Conservation (phyloP, 345 rosid species). For the Jatropha curcas region DNA sequence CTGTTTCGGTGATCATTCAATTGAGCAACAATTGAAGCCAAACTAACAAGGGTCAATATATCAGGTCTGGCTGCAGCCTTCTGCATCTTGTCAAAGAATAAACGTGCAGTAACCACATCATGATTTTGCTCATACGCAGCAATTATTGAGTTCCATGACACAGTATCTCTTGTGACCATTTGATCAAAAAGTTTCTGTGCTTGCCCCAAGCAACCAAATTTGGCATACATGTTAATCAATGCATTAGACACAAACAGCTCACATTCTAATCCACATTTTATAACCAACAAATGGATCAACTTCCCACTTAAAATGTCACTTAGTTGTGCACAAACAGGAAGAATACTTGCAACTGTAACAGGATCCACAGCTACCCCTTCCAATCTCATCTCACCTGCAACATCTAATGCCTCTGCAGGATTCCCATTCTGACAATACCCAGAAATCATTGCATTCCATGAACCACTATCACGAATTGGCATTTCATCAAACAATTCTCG, state of each 20-base stretch:
- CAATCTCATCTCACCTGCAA: conserved; percentile 63
- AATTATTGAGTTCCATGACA: conserved; percentile 88
- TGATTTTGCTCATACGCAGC: conserved; percentile 62
- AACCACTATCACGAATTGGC: conserved; percentile 53
- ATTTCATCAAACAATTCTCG: conserved; percentile 55
- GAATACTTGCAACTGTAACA: conserved; percentile 65
- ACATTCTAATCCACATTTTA: conserved; percentile 46
- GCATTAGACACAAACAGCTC: conserved; percentile 67
- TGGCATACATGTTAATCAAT: conserved; percentile 80
- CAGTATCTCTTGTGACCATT: conserved; percentile 51
- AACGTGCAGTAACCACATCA: conserved; percentile 55
- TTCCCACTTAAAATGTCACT: conserved; percentile 60
- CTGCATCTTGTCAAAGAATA: conserved; percentile 63
- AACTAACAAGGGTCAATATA: conserved; percentile 63
- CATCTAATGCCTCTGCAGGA: conserved; percentile 55
- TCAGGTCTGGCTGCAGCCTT: conserved; percentile 54
- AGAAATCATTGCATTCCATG: conserved; percentile 88
- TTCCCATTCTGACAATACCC: conserved; percentile 69
- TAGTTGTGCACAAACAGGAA: conserved; percentile 69
- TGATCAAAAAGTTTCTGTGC: conserved; percentile 58
- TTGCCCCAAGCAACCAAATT: conserved; percentile 58
- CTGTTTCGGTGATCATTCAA: conserved; percentile 57
- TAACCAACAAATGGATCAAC: conserved; percentile 53
- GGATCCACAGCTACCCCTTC: conserved; percentile 62
- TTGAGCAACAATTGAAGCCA: conserved; percentile 65